Evolutionary conservation across 73 alveolate genomes (phyloP), one percentile per base, ranked within the genome.

Genomic region (Vitrella brassicaformis): DNA sequence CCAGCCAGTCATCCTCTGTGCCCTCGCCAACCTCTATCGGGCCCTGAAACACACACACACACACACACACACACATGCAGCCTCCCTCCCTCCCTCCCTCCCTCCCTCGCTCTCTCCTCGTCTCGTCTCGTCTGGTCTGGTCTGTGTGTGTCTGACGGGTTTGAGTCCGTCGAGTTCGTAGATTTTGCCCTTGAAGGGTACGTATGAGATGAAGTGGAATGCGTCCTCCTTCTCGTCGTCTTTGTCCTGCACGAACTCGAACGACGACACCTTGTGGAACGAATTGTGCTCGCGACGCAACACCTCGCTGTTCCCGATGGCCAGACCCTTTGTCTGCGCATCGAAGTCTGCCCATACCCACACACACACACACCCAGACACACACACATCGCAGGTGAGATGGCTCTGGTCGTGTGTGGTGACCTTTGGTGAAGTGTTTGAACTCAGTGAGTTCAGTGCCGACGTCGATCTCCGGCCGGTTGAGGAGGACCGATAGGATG

Each of bases 141-240:
- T 39, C 22, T 39, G 56, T 39, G 56, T 39, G 56, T 39, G 56
- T 39, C 56, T 39, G 56, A 39, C 56, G 4, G 4, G 22, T 39
- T 39, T 39, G 56, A 39, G 56, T 8, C 99, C 99, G 87, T 94
- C 99, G 47, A 94, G 82, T 75, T 94, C 99, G 78, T 91, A 94
- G 46, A 94, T 89, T 39, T 86, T 68, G 18, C 93, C 92, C 73
- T 91, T 93, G 79, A 86, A 90, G 68, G 96, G 97, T 0, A 94
- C 88, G 84, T 90, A 94, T 4, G 95, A 74, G 28, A 92, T 90
- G 79, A 94, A 94, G 75, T 94, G 99, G 78, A 92, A 94, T 27
- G 90, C 97, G 85, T 94, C 99, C 78, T 90, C 97, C 31, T 90
- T 94, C 72, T 92, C 96, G 47, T 85, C 77, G 22, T 47, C 77